Conservation (phyloP, 306 rosid species). For the Sindora glabra region DNA sequence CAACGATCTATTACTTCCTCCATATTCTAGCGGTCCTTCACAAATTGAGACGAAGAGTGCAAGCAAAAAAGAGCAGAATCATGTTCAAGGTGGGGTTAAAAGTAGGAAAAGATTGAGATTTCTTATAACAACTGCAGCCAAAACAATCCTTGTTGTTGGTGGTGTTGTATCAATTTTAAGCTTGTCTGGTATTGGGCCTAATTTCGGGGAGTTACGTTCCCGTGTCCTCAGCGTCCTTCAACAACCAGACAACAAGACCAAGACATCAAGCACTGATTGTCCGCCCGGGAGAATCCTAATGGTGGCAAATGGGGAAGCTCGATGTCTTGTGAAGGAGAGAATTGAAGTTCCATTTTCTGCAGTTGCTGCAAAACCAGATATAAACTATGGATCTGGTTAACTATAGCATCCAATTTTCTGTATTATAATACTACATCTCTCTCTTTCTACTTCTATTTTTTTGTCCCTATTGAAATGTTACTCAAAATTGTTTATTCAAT, state of each 20-base stretch:
- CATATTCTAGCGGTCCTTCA: conserved; percentile 67
- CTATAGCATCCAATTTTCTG: not conserved
- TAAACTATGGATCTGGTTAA: conserved; percentile 89
- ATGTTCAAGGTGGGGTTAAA: conserved; percentile 22
- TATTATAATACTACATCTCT: conserved; percentile 26
- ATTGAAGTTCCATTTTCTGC: conserved; percentile 91
- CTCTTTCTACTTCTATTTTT: not conserved
- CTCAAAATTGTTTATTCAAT: not conserved
- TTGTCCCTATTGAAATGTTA: too few species aligned
- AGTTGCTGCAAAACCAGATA: conserved; percentile 69
- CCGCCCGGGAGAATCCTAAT: conserved; percentile 74
- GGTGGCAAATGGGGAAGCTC: conserved; percentile 64
- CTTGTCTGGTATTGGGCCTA: conserved; percentile 65
- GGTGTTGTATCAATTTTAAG: conserved; percentile 64
- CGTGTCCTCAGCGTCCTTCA: conserved; percentile 20
- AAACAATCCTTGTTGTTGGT: conserved; percentile 51
- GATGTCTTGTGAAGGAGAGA: conserved; percentile 93
- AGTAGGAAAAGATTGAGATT: conserved; percentile 40
- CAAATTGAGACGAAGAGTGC: conserved; percentile 31
- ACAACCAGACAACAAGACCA: conserved; percentile 22
- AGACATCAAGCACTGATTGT: conserved; percentile 41
- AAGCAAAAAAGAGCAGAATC: conserved; percentile 23
- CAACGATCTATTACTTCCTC: conserved; percentile 83
- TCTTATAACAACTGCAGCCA: conserved; percentile 51
- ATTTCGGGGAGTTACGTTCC: conserved; percentile 25